Base-by-base conservation (phyloP, 345 rosid genomes). In the Linum tenue region DNA sequence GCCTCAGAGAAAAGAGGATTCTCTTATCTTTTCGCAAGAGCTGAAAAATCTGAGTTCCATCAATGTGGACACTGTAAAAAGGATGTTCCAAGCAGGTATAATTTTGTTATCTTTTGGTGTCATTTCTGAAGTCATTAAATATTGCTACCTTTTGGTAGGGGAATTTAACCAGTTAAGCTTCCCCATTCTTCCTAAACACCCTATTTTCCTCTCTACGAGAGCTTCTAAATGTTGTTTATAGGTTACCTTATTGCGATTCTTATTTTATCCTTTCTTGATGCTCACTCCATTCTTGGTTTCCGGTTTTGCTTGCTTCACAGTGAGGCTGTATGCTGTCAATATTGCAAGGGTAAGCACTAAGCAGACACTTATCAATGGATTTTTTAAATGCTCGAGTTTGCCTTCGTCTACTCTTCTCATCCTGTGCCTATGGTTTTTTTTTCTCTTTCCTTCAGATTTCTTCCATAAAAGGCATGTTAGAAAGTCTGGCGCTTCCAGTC, bases 11-110 rank as follows among this genome's bases (percentile, higher is more conserved):
- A 69, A 69, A 83, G 63, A 60, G 96, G 95, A n/a, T 90, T 94
- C 66, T 72, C 84, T 22, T 84, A 85, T 83, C 92, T 90, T 55
- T 88, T 94, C 65, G 80, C 79, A 60, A 86, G 74, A 78, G 96
- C 96, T 22, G 95, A 88, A 81, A 82, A 85, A 74, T 71, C 87
- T 0, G 87, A 90, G 66, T 77, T 81, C 62, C 72, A 80, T 75
- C 77, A 62, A 63, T 94, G 99, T n/a, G 88, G 82, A 65, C 99
- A 84, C 63, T 94, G 96, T 67, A 85, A 84, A 71, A 94, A 84
- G 77, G 84, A 82, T 80, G 86, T 88, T 65, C 73, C 71, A 56
- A 78, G 78, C 77, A 85, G 96, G 99, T 94, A 78, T 64, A 22
- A 22, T 22, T 22, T 63, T 58, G 15, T 17, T 40, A 48, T 12